Evolutionary conservation across 1,139 yeast genomes (phyloP), one percentile per base, ranked within the genome.

Genomic region (Pichia sp.): DNA sequence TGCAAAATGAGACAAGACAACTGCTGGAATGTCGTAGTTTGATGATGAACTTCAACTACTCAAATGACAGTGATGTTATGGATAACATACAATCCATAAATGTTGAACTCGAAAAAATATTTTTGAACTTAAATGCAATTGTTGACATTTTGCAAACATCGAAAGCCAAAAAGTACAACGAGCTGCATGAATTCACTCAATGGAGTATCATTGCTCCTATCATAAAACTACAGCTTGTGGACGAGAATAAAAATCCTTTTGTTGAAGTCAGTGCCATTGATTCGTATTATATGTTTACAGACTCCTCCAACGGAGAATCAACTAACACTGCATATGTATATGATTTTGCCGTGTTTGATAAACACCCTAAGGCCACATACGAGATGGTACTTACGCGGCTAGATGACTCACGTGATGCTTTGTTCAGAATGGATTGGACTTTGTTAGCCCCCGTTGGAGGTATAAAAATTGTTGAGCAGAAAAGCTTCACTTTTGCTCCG

Each of bases 401-500:
- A 23, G 64, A 64, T 3, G 74, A 73, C 52, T 75, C 76, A 0
- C 76, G 75, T 47, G 62, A 41, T 7, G 76, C 81, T 0, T 62
- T 87, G 58, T 71, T 87, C 12, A 68, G 72, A 37, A 71, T 86
- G 48, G 72, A 75, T 16, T 90, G 97, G 97, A 76, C 79, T 8
- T 75, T 85, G 77, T 72, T 85, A 46, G 83, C 80, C 40, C 88
- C 95, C 0, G 87, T 90, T 51, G 97, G 96, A 4, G 97, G 97
- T 2, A 90, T 90, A 46, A 76, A 84, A 0, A 81, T 88, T 30
- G 70, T 90, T 60, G 78, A 76, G 23, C 71, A 76, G 44, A 72
- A 81, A 54, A 69, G 71, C 13, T 71, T 80, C 44, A 60, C 70
- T 4, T 65, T 87, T 39, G 81, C 80, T 57, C 96, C 97, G 0